phyloP scores from a whole-genome alignment of 371 early-diverging fungal genomes.

The Actinomucor elegans region DNA sequence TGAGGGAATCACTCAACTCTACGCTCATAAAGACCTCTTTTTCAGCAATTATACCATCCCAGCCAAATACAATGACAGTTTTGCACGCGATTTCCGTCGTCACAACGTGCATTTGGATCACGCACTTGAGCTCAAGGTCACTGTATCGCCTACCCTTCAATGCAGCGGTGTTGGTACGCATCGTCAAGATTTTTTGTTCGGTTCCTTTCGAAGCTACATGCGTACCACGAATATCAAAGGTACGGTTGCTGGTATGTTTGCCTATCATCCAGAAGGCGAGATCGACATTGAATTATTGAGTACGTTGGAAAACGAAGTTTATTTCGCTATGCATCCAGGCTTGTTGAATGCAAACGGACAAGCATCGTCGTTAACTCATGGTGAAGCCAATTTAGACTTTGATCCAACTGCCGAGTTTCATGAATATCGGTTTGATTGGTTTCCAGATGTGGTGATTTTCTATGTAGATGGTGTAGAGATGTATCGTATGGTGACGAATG shows the following conservation, averaged over 20 bases:
- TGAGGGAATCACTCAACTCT: constrained; percentile 15
- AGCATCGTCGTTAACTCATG: constrained; percentile 35
- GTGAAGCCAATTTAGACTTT: constrained; percentile 15
- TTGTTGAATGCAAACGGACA: constrained; percentile 31
- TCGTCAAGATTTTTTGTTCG: constrained; percentile 41
- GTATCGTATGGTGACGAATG: constrained; percentile 25
- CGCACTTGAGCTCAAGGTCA: constrained; percentile 8
- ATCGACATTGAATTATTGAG: constrained; percentile 47
- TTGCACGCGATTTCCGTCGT: constrained; percentile 30
- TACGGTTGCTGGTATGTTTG: constrained; percentile 42
- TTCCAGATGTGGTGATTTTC: constrained; percentile 24
- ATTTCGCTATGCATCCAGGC: constrained; percentile 44
- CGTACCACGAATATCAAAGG: constrained; percentile 27
- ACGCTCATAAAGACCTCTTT: constrained; percentile 14
- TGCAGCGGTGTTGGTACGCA: constrained; percentile 4
- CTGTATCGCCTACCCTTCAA: not conserved
- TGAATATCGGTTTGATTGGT: constrained; percentile 53
- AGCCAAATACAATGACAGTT: constrained; percentile 28
- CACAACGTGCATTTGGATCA: constrained; percentile 28
- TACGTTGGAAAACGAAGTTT: constrained; percentile 26
- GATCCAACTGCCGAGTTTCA: constrained; percentile 38
- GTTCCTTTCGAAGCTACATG: constrained; percentile 39
- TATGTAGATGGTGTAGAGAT: constrained; percentile 34
- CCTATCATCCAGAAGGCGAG: constrained; percentile 36
- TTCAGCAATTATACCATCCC: constrained; percentile 26